phyloP scores from a whole-genome alignment of 2,329 filamentous ascomycete species.

The Fusarium vanettenii region DNA sequence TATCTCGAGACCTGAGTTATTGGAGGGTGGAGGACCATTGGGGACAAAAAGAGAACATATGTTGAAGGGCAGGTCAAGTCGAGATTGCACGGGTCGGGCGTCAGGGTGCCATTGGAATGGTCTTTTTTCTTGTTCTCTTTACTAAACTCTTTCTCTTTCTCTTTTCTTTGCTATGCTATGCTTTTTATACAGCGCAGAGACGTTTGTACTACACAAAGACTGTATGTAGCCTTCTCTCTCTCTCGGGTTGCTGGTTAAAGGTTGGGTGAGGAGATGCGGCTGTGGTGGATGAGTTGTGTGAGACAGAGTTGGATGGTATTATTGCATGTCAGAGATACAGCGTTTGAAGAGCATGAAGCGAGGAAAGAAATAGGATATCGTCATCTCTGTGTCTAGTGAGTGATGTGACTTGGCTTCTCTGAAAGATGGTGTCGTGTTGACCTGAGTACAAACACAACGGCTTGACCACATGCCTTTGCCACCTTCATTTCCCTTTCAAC shows the following conservation, averaged over 20 bases:
- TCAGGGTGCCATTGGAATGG: conserved; percentile 42
- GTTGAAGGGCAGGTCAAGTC: conserved; percentile 33
- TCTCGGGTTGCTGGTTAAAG: background rate
- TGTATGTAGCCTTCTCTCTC: conserved; percentile 4
- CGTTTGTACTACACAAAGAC: conserved; percentile 27
- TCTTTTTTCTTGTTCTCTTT: conserved; percentile 29
- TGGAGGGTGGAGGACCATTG: conserved; percentile 20
- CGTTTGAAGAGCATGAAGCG: conserved; percentile 1
- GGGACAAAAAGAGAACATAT: conserved; percentile 31
- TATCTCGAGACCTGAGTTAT: conserved; percentile 31
- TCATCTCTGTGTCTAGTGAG: background rate
- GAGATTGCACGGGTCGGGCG: conserved; percentile 42
- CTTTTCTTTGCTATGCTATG: conserved; percentile 22
- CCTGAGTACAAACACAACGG: background rate
- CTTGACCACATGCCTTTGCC: background rate
- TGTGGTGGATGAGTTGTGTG: conserved; percentile 19
- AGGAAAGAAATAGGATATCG: background rate
- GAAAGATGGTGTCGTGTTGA: background rate
- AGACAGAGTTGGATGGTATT: background rate
- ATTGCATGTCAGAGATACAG: background rate
- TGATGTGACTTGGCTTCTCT: background rate
- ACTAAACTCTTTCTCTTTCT: conserved; percentile 20
- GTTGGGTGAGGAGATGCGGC: background rate
- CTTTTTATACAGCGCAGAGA: conserved; percentile 30
- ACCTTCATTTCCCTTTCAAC: background rate